Evolutionary conservation across 257 asterid species (phyloP).

Genomic region (Sherardia arvensis): DNA sequence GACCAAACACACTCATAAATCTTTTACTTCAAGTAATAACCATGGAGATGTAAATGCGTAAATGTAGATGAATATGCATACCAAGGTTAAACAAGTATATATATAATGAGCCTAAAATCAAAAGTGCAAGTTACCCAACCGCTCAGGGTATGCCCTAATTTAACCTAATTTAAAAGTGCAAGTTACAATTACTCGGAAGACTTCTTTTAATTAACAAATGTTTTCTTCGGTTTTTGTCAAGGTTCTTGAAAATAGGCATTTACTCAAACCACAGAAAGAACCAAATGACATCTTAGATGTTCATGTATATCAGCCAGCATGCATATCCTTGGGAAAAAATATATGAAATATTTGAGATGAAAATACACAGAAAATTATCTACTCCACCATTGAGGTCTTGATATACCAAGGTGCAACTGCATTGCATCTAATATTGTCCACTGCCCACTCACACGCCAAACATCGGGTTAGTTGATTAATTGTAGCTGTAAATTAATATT

Average conservation of each 20-base stretch:
- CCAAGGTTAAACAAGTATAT: no score
- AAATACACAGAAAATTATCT: slow-evolving; percentile 25
- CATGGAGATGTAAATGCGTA: no score
- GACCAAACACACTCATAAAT: no score
- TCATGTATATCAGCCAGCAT: no score
- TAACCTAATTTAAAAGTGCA: slow-evolving; percentile 2
- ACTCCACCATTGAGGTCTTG: slow-evolving; percentile 56
- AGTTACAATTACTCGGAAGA: not conserved
- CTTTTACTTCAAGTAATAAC: no score
- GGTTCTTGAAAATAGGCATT: not conserved
- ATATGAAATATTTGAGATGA: not conserved
- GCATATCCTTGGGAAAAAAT: not conserved
- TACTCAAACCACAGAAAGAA: not conserved
- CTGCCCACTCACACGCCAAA: slow-evolving; percentile 75
- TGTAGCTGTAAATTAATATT: slow-evolving; percentile 34
- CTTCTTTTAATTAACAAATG: not conserved
- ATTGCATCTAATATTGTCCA: slow-evolving; percentile 48
- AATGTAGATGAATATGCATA: no score
- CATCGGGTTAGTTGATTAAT: slow-evolving; percentile 61
- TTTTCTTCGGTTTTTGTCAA: not conserved
- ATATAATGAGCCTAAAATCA: no score
- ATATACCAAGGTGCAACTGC: slow-evolving; percentile 77
- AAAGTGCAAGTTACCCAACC: no score
- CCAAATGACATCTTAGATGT: no score
- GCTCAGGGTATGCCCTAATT: no score